A percentile compares a stretch with the other conserved stretches of the same genome.
Conservation (phyloP, 768 basidiomycete species). For the Xerocomellus dryophilus region DNA sequence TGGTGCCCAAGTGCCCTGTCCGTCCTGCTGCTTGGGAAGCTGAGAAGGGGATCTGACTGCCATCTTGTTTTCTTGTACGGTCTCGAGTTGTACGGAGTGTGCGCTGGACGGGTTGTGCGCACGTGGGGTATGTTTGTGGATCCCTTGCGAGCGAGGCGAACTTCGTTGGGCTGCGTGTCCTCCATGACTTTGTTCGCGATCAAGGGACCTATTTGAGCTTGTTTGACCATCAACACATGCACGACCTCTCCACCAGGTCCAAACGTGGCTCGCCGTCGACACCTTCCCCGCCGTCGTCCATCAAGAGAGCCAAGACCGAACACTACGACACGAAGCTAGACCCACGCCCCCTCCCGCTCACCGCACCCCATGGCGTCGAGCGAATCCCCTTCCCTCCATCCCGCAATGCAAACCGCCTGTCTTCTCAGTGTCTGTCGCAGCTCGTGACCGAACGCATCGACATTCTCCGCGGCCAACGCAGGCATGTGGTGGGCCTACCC, state of each 20-base stretch:
- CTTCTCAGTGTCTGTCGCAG: constrained; percentile 11
- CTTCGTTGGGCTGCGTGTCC: constrained; percentile 41
- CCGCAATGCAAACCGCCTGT: constrained; percentile 8
- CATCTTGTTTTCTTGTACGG: constrained; percentile 5
- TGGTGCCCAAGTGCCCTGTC: not conserved
- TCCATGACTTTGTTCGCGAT: constrained; percentile 24
- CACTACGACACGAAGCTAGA: not conserved
- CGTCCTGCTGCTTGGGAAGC: not conserved
- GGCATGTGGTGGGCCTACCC: constrained; percentile 25
- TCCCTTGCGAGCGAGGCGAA: constrained; percentile 36
- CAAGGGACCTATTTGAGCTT: constrained; percentile 16
- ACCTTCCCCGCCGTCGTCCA: not conserved
- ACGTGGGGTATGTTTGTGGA: constrained; percentile 29
- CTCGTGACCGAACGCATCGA: constrained; percentile 18
- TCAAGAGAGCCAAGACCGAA: constrained; percentile 26
- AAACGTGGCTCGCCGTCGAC: constrained; percentile 14
- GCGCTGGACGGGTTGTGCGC: not conserved
- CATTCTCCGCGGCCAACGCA: constrained; percentile 19
- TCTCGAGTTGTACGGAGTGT: not conserved
- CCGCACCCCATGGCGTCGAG: constrained; percentile 27
- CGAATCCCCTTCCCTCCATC: constrained; percentile 20
- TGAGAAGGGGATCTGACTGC: not conserved
- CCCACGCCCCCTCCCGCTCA: constrained; percentile 19
- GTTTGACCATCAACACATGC: constrained; percentile 24
- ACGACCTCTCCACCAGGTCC: constrained; percentile 3